Conservation (phyloP, 768 basidiomycete species). For the Leccinum ochraceum region DNA sequence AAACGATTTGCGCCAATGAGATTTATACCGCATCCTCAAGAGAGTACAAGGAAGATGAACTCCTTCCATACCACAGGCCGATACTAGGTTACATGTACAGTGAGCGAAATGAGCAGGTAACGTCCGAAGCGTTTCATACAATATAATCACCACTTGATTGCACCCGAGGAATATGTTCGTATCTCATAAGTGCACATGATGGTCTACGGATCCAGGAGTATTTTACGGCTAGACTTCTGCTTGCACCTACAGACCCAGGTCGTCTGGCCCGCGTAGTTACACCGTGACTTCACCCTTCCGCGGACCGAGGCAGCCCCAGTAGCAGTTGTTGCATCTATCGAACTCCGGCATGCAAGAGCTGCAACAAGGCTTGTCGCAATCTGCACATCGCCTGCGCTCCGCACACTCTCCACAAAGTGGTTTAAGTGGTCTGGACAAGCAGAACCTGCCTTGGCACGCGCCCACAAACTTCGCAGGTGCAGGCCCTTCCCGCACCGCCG, state of each 20-base stretch:
- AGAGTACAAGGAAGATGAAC: conserved; percentile 91
- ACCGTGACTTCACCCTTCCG: too few species aligned
- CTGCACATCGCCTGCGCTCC: neutral
- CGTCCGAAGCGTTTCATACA: conserved; percentile 92
- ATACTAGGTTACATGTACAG: too few species aligned
- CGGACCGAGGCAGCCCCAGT: neutral
- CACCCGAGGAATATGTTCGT: neutral
- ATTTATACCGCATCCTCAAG: conserved; percentile 96
- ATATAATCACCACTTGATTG: conserved; percentile 92
- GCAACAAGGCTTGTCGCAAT: neutral
- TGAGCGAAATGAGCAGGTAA: conserved; percentile 31
- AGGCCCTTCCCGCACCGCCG: neutral
- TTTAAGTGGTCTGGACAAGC: neutral
- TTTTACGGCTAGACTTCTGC: too few species aligned
- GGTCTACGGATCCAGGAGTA: too few species aligned
- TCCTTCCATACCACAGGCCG: conserved; percentile 75
- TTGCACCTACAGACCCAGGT: too few species aligned
- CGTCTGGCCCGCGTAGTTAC: too few species aligned
- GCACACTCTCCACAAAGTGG: neutral
- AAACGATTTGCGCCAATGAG: conserved; percentile 94
- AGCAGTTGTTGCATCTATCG: neutral
- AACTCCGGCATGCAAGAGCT: neutral
- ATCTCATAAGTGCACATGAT: neutral
- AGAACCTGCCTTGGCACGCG: neutral
- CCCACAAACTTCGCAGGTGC: neutral